Percentiles rank a stretch among this genome's conserved stretches.
phyloP scores from a whole-genome alignment of 805 yeast genomes.

The Blastobotrys terrestris region DNA sequence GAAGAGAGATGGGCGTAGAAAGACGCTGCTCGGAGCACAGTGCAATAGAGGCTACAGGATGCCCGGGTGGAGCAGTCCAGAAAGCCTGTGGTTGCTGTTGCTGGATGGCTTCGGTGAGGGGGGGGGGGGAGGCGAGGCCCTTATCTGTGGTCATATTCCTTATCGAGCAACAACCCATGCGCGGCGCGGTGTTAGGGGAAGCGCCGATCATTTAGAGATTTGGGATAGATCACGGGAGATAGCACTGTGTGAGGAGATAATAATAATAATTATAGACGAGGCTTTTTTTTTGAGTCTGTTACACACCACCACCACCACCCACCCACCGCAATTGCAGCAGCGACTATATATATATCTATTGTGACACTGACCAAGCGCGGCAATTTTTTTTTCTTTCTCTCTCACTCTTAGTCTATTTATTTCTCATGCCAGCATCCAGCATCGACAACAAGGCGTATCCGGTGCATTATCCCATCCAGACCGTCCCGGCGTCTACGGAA shows the following conservation, averaged over 20 bases:
- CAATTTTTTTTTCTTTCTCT: background rate
- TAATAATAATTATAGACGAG: background rate
- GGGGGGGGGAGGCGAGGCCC: too few relatives aligned
- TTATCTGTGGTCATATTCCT: background rate
- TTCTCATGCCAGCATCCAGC: background rate
- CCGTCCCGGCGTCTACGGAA: conserved; percentile 15
- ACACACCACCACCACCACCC: background rate
- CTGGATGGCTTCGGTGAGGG: too few relatives aligned
- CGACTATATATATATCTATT: background rate
- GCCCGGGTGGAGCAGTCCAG: too few relatives aligned
- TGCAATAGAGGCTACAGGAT: too few relatives aligned
- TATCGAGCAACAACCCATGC: background rate
- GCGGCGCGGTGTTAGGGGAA: background rate
- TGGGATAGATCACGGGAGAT: background rate
- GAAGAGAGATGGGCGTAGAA: background rate
- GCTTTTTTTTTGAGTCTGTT: background rate
- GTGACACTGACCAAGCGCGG: background rate
- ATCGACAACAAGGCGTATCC: background rate
- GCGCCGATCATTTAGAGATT: background rate
- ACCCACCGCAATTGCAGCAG: background rate
- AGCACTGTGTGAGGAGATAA: background rate
- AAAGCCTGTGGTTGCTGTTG: too few relatives aligned
- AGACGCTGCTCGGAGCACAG: background rate
- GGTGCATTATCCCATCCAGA: conserved; percentile 23
- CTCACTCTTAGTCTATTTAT: background rate